Base-by-base conservation (phyloP, 208 protist genomes). In the Leishmania lainsoni region DNA sequence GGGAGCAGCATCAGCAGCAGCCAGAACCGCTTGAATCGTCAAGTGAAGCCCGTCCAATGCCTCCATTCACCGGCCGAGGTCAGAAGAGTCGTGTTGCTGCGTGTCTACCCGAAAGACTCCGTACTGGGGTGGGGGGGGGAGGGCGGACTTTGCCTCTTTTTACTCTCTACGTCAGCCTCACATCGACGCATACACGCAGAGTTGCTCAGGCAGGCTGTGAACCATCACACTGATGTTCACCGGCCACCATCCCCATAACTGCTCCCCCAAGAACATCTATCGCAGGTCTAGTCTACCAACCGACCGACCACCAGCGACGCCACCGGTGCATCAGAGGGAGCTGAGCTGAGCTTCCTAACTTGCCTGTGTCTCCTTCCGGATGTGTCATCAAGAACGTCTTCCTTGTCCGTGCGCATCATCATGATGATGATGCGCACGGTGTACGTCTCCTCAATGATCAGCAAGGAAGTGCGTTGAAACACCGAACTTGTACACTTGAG, bases 401-500 rank as follows among this genome's bases (percentile, higher is more conserved):
- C 26, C 58, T 52, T 39, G 42, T 76, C 63, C 6, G 26, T 68
- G 29, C 3, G 29, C 9, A 39, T n/a, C 0, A 9, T 1, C 29
- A 39, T 10, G 6, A 29, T 51, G 5, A 22, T 26, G 69, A 12
- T 35, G 58, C 12, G 22, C 29, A 32, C 42, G 42, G 42, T 22
- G 10, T n/a, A 61, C 17, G 0, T 12, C 26, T n/a, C 26, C 4
- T 91, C 75, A 97, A 49, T 95, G 94, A 42, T 91, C 86, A 0
- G 91, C 91, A 29, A 94, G 70, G 66, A 95, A 88, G 70, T 97
- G 92, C 16, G 90, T 95, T 35, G 94, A 97, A 26, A 95, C 91
- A 22, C 94, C 94, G 80, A 97, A 97, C 84, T 96, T 97, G 84
- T 97, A 97, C 66, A 95, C 89, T 82, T 97, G 93, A 56, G 79